Evolutionary conservation across 768 basidiomycete species (phyloP).

Genomic region (Thelephora ganbajun): DNA sequence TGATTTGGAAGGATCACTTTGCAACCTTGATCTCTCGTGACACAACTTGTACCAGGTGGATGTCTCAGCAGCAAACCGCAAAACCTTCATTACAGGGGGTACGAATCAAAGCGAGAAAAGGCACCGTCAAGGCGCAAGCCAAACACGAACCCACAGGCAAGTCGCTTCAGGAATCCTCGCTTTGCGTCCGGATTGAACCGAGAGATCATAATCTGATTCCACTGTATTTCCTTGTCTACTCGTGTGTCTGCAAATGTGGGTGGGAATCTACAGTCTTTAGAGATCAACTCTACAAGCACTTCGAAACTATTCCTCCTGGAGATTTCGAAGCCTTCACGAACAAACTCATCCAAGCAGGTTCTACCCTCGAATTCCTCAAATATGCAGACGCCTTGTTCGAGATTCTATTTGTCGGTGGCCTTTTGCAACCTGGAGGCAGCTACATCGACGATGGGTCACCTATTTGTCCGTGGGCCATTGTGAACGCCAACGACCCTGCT

Average conservation of each 20-base stretch:
- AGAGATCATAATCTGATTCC: no score
- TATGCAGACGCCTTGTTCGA: conserved; percentile 97
- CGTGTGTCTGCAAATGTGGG: not conserved
- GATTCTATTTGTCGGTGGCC: conserved; percentile 87
- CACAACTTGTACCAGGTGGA: conserved; percentile 44
- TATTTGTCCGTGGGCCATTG: conserved; percentile 77
- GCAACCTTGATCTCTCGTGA: not conserved
- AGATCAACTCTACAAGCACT: conserved; percentile 84
- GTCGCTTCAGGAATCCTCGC: conserved; percentile 3
- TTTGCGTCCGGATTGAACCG: conserved; percentile 1
- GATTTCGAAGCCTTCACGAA: conserved; percentile 75
- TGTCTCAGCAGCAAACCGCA: conserved; percentile 81
- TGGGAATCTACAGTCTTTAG: conserved; percentile 52
- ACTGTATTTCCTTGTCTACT: no score
- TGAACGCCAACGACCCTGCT: conserved; percentile 66
- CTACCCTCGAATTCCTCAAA: conserved; percentile 88
- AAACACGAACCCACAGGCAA: conserved; percentile 81
- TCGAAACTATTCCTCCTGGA: conserved; percentile 65
- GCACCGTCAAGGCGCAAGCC: conserved; percentile 82
- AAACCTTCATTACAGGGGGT: conserved; percentile 91
- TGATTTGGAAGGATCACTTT: not conserved
- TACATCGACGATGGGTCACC: conserved; percentile 83
- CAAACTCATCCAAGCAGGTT: conserved; percentile 85
- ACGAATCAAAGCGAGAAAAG: conserved; percentile 86
- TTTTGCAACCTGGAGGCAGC: conserved; percentile 90